Percentiles rank a stretch among this genome's conserved stretches.
These are phyloP conservation scores for Rhodamnia rubescens DNA, from an alignment of 345 rosid species.

Conservation along the genomic window DNA sequence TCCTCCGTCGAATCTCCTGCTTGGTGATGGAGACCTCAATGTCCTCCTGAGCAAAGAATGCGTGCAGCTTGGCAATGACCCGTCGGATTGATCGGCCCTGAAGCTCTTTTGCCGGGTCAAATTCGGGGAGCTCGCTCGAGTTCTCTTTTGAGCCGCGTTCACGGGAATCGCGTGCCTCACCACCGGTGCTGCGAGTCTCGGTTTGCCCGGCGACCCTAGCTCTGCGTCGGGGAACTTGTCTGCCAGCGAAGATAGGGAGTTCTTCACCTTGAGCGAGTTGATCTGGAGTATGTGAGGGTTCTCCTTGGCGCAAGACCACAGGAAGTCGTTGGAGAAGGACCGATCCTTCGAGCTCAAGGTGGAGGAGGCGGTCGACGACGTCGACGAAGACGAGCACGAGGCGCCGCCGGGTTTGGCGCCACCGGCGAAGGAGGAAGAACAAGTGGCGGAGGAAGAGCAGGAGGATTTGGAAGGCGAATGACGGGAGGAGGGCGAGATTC, in stretches of 20 bases:
- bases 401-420: constrained; percentile 16
- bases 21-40: constrained; percentile 9
- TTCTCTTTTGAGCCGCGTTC: constrained; percentile 28
- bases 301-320: constrained; percentile 66
- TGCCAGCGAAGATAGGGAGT: not conserved
- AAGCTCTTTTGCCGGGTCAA: constrained; percentile 60
- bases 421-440: not conserved
- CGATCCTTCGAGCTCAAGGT: constrained; percentile 41
- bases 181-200: constrained; percentile 6
- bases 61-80: not conserved
- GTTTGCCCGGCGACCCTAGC: constrained; percentile 1
- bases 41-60: not conserved
- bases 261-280: constrained; percentile 41
- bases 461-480: constrained; percentile 27
- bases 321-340: constrained; percentile 73
- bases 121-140: constrained; percentile 55
- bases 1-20: constrained; percentile 30
- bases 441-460: constrained; percentile 18
- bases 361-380: constrained; percentile 13
- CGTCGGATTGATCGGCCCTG: constrained; percentile 30
- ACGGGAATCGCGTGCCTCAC: constrained; percentile 7
- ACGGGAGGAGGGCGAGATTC: constrained; percentile 27
- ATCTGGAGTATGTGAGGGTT: constrained; percentile 61
- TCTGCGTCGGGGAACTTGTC: not conserved
- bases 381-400: constrained; percentile 17